Evolutionary conservation across 768 basidiomycete genomes (phyloP).

Genomic region (Phanerochaete carnosa): DNA sequence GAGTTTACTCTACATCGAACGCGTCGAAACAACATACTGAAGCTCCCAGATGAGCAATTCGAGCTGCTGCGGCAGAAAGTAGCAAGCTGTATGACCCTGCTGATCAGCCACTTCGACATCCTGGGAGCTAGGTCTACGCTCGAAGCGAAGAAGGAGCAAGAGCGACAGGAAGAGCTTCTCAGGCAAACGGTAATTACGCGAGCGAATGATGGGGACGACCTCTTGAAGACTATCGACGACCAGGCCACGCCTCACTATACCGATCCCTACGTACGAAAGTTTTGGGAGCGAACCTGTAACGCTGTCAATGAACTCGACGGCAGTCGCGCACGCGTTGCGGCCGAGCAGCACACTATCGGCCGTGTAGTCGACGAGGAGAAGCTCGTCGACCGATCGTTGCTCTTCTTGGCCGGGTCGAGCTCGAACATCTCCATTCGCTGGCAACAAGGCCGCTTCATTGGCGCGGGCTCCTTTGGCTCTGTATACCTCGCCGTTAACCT

Average conservation of each 20-base stretch:
- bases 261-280: constrained; percentile 64
- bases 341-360: constrained; percentile 76
- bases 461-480: constrained; percentile 98
- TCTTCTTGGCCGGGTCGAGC: constrained; percentile 92
- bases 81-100: constrained; percentile 93
- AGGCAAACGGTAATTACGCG: constrained; percentile 46
- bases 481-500: constrained; percentile 98
- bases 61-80: constrained; percentile 88
- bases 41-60: constrained; percentile 87
- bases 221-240: constrained; percentile 30
- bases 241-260: constrained; percentile 39
- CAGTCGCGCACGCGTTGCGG: constrained; percentile 53
- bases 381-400: constrained; percentile 88
- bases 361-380: constrained; percentile 93
- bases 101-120: constrained; percentile 97
- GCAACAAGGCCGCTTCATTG: constrained; percentile 98
- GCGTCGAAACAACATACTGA: constrained; percentile 82
- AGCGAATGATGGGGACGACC: constrained; percentile 46
- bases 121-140: constrained; percentile 87
- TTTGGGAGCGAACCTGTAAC: constrained; percentile 69
- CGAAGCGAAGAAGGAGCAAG: constrained; percentile 88
- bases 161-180: constrained; percentile 62
- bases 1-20: constrained; percentile 91
- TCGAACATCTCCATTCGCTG: constrained; percentile 95
- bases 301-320: constrained; percentile 65